Base-by-base conservation (phyloP, 148 eudicot species). In the Cornus controversa region DNA sequence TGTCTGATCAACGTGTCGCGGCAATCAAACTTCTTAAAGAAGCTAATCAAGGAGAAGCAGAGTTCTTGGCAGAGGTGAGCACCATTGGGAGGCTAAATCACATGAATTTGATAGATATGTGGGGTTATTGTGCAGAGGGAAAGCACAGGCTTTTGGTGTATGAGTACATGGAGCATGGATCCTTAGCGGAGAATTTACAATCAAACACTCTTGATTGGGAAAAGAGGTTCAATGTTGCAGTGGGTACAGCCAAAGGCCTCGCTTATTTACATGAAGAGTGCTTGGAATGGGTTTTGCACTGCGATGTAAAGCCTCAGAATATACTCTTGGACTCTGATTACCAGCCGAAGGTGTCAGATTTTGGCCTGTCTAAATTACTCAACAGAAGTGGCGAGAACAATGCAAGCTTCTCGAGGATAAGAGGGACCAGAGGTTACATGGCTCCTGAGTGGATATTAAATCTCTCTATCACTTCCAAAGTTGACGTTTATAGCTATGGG, bases 271-370 rank as follows among this genome's bases (percentile, higher is more conserved):
- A 79, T 26, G 77, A 79, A 36, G 73, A 79, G 73, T 79, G 82
- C 66, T 67, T 73, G 77, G 82, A 79, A 24, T 79, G 82, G 77
- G 45, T 79, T 23, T 67, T 79, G 14, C 82, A 79, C 28, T 79
- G 82, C 6, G 77, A 79, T n/a, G 47, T 79, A n/a, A 79, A 79
- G 78, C 82, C 82, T 67, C 73, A 74, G 18, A 79, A 79, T 6
- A 74, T 79, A 54, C 76, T 74, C 45, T 37, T 67, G 23, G 82
- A 79, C 73, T 10, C 73, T 0, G 73, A 74, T 67, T 74, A 53
- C 29, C 73, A 37, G 29, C 82, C 82, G 18, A 79, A 79, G 34
- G 69, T 79, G 15, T 62, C 82, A 7, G 82, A 79, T 68, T 79
- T 79, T 74, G 82, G 82, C 45, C 77, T 79, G 42, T 73, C 78